Evolutionary conservation across 1,284 basidiomycete species (phyloP).

Genomic region (Ustilago sp.): DNA sequence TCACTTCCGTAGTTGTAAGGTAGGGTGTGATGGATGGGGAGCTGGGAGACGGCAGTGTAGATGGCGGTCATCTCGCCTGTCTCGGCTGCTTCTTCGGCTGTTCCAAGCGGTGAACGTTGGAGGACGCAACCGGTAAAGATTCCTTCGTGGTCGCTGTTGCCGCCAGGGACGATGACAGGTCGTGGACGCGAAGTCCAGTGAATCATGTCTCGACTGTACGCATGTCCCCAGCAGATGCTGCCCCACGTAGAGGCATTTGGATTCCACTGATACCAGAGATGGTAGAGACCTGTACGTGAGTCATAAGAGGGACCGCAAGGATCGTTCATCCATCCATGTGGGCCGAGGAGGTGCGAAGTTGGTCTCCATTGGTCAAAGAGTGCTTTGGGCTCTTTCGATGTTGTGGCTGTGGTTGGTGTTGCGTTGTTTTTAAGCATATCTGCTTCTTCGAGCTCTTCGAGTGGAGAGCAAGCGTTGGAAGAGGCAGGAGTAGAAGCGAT

Average conservation of each 20-base stretch:
- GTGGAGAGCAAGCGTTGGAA: slow-evolving; percentile 21
- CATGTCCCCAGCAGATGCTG: slow-evolving; percentile 59
- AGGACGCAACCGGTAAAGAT: slow-evolving; percentile 59
- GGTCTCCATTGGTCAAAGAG: slow-evolving; percentile 52
- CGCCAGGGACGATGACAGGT: slow-evolving; percentile 40
- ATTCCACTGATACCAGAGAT: slow-evolving; percentile 60
- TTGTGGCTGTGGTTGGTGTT: background rate
- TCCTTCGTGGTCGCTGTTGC: slow-evolving; percentile 52
- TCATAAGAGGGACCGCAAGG: slow-evolving; percentile 57
- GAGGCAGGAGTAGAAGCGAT: slow-evolving; percentile 28
- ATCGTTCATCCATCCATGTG: slow-evolving; percentile 62
- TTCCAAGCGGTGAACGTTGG: slow-evolving; percentile 37
- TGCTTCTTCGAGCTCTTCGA: slow-evolving; percentile 19
- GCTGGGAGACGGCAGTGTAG: slow-evolving; percentile 58
- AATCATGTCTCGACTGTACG: slow-evolving; percentile 47
- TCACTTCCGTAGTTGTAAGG: slow-evolving; percentile 54
- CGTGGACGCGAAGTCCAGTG: slow-evolving; percentile 49
- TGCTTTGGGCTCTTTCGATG: background rate
- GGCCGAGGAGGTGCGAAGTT: slow-evolving; percentile 52
- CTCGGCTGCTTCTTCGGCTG: slow-evolving; percentile 16
- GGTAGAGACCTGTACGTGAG: slow-evolving; percentile 42
- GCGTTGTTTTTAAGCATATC: slow-evolving; percentile 23
- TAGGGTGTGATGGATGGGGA: slow-evolving; percentile 57
- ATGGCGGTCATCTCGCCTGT: slow-evolving; percentile 48
- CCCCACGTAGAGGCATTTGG: slow-evolving; percentile 56